Evolutionary conservation across 2,329 filamentous ascomycete genomes (phyloP), one percentile per base, ranked within the genome.

Genomic region (Aspergillus ustus): DNA sequence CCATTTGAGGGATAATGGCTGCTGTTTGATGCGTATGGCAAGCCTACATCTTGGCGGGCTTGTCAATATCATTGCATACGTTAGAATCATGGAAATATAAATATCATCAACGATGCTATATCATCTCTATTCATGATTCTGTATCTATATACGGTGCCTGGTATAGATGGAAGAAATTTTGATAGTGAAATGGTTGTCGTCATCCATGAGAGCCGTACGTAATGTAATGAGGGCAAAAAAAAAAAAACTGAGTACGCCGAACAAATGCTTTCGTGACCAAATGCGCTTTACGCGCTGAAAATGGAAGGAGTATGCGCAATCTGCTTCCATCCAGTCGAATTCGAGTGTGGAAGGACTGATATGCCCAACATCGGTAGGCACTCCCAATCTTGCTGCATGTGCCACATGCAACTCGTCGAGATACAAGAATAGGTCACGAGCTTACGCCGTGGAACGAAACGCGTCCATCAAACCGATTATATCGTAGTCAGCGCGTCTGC

Each of bases 181-280:
- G n/a, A 45, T 37, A 29, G 29, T 15, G 43, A 28, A 45, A 15
- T 17, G 22, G 46, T 17, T 19, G 55, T 58, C 25, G 22, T 52
- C n/a, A 19, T 52, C 25, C 25, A 28, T 59, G 34, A 59, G 50
- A 13, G 19, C 46, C 29, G 45, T 15, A 49, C 29, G 56, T 40
- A 8, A 52, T 51, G 28, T 37, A 25, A 3, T 45, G 48, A 44
- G 46, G 19, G 17, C 2, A 17, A 61, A 53, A 22, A 4, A 53
- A 45, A 25, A 61, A 53, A n/a, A 4, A 53, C 34, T 54, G 48
- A 50, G 49, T 46, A 44, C 60, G 60, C 60, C 60, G 31, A 58
- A 48, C 19, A 62, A 28, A 61, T 57, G 54, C 53, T 52, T 52
- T 34, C 40, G 11, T 37, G 19, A 13, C 22, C 52, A 17, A 57